Conservation (phyloP, 768 basidiomycete species). For the Macrolepiota albuminosa region DNA sequence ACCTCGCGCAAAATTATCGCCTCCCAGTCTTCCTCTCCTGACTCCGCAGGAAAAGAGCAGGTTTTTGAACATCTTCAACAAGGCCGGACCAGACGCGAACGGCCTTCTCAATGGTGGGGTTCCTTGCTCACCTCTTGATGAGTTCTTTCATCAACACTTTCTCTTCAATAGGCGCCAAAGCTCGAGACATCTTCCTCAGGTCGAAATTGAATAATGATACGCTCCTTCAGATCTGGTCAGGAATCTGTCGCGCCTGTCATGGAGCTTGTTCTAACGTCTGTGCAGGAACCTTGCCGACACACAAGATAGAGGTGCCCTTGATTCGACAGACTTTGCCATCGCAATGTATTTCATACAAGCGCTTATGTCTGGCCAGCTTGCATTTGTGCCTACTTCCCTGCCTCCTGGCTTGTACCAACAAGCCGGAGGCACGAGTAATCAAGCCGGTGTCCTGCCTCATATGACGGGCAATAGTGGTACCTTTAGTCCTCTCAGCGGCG, state of each 20-base stretch:
- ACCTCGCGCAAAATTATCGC: conserved; percentile 60
- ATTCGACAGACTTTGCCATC: conserved; percentile 87
- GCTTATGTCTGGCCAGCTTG: conserved; percentile 75
- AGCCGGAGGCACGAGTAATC: conserved; percentile 44
- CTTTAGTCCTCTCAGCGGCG: conserved; percentile 49
- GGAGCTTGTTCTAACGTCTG: conserved; percentile 4
- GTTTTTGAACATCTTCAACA: conserved; percentile 75
- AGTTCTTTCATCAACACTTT: background rate
- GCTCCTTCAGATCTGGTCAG: conserved; percentile 89
- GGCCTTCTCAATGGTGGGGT: conserved; percentile 73
- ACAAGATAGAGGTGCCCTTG: conserved; percentile 83
- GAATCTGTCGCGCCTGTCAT: background rate
- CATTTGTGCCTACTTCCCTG: conserved; percentile 65
- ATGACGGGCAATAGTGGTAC: conserved; percentile 58
- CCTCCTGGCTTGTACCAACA: conserved; percentile 86
- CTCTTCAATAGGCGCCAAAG: conserved; percentile 64
- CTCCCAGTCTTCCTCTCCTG: conserved; percentile 59
- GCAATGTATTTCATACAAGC: conserved; percentile 96
- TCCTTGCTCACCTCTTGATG: background rate
- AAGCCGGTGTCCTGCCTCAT: conserved; percentile 42
- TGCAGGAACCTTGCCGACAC: conserved; percentile 92
- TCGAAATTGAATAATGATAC: conserved; percentile 84
- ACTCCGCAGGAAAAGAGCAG: conserved; percentile 80
- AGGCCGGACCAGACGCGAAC: conserved; percentile 57
- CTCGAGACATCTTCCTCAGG: conserved; percentile 86